Conservation (phyloP, 768 basidiomycete species). For the Amanita thiersii region DNA sequence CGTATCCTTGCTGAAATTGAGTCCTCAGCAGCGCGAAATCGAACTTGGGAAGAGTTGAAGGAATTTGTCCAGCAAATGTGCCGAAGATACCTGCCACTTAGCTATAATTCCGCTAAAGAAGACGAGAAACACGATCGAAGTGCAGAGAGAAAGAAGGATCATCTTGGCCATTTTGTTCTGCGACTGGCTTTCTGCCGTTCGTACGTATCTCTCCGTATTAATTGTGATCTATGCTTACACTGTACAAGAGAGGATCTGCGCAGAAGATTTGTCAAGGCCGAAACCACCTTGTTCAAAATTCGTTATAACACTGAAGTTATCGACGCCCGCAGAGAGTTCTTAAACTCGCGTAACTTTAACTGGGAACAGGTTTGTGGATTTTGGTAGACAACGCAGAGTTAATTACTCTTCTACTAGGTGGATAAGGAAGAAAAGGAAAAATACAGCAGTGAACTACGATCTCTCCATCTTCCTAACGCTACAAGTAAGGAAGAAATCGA, state of each 20-base stretch:
- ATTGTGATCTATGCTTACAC: constrained; percentile 1
- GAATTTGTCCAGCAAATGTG: constrained; percentile 53
- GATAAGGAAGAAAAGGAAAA: constrained; percentile 43
- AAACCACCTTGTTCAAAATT: constrained; percentile 74
- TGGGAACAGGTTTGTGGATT: constrained; percentile 46
- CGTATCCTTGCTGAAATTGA: constrained; percentile 88
- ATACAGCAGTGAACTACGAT: constrained; percentile 39
- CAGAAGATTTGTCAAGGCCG: constrained; percentile 73
- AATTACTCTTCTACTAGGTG: constrained; percentile 29
- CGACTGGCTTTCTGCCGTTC: constrained; percentile 86
- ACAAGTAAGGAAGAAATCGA: constrained; percentile 16
- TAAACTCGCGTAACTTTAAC: constrained; percentile 54
- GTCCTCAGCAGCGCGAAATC: constrained; percentile 77
- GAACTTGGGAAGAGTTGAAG: constrained; percentile 72
- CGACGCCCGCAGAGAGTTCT: constrained; percentile 56
- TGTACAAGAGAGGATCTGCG: constrained; percentile 33
- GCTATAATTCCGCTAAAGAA: constrained; percentile 41
- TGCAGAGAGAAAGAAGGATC: constrained; percentile 70
- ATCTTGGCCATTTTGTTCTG: constrained; percentile 89
- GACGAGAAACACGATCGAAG: constrained; percentile 31
- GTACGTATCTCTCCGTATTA: constrained; percentile 3
- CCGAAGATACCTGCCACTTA: constrained; percentile 70
- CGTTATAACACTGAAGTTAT: constrained; percentile 63
- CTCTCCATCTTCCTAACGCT: constrained; percentile 32
- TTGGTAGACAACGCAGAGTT: neutral